A percentile compares a stretch with the other conserved stretches of the same genome.
Evolutionary conservation across 257 asterid genomes (phyloP).

Genomic region (Rehmannia glutinosa): DNA sequence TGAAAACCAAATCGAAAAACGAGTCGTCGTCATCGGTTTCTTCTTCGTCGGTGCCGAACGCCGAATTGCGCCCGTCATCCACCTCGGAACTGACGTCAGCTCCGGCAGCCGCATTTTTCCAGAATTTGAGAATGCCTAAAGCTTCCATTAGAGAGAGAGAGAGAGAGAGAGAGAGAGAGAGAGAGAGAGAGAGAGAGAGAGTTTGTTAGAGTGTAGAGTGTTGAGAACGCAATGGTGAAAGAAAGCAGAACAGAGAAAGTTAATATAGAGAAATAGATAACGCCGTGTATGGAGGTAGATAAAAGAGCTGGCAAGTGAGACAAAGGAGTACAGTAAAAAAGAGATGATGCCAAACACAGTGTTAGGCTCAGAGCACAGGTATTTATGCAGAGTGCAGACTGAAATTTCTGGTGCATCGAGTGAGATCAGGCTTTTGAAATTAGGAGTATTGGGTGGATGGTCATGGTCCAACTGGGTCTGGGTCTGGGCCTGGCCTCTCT

Average conservation of each 20-base stretch:
- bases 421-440: slow-evolving; percentile 28
- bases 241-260: not conserved
- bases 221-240: not conserved
- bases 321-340: slow-evolving; percentile 24
- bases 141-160: slow-evolving; percentile 48
- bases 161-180: not conserved
- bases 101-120: slow-evolving; percentile 37
- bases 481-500: no score
- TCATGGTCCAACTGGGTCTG: slow-evolving; percentile 13
- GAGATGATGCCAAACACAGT: slow-evolving; percentile 36
- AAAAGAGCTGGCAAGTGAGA: slow-evolving; percentile 20
- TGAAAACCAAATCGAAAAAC: slow-evolving; percentile 66
- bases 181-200: not conserved
- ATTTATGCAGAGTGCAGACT: slow-evolving; percentile 3
- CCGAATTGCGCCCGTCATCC: slow-evolving; percentile 24
- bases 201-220: not conserved
- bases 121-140: slow-evolving; percentile 51
- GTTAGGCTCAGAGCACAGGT: slow-evolving; percentile 16
- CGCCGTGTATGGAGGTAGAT: slow-evolving; percentile 26
- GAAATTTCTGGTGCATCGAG: slow-evolving; percentile 9
- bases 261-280: slow-evolving; percentile 28
- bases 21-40: slow-evolving; percentile 58
- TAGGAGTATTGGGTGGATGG: slow-evolving; percentile 10
- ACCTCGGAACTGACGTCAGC: slow-evolving; percentile 30
- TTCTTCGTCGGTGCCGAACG: slow-evolving; percentile 22